These are phyloP conservation scores for Dimargaris verticillata DNA, from an alignment of 192 early-diverging fungal species.

Conservation along the genomic window DNA sequence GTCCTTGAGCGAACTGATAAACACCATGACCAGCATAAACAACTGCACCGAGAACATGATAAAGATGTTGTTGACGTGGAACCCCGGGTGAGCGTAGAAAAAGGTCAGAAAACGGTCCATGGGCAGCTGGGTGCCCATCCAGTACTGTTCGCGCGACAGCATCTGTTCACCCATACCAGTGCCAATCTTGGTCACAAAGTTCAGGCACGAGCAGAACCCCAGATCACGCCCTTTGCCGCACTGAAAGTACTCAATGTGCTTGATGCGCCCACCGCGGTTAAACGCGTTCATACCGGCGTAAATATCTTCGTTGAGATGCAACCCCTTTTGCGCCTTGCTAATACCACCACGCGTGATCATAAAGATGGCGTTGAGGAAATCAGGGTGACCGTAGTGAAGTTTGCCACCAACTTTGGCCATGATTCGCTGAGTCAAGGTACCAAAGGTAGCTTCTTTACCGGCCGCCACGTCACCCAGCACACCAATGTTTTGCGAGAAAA, in stretches of 20 bases:
- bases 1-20: constrained; percentile 53
- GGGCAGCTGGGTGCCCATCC: constrained; percentile 67
- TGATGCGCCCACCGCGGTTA: constrained; percentile 67
- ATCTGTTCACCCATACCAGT: constrained; percentile 89
- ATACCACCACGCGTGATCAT: constrained; percentile 80
- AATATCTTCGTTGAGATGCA: constrained; percentile 86
- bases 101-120: constrained; percentile 76
- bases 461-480: constrained; percentile 78
- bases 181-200: constrained; percentile 80
- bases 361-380: constrained; percentile 75
- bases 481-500: constrained; percentile 73
- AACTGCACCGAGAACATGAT: constrained; percentile 68
- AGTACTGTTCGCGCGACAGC: constrained; percentile 84
- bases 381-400: constrained; percentile 79
- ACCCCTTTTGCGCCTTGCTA: constrained; percentile 74
- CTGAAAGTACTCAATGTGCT: constrained; percentile 82
- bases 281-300: constrained; percentile 84
- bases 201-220: constrained; percentile 74
- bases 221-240: constrained; percentile 84
- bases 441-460: constrained; percentile 77
- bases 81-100: constrained; percentile 77
- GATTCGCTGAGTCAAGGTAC: constrained; percentile 68
- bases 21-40: constrained; percentile 61
- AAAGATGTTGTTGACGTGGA: constrained; percentile 80
- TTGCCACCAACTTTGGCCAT: constrained; percentile 72